phyloP scores from a whole-genome alignment of 169 alveolate genomes.

The Eimeria sp. region DNA sequence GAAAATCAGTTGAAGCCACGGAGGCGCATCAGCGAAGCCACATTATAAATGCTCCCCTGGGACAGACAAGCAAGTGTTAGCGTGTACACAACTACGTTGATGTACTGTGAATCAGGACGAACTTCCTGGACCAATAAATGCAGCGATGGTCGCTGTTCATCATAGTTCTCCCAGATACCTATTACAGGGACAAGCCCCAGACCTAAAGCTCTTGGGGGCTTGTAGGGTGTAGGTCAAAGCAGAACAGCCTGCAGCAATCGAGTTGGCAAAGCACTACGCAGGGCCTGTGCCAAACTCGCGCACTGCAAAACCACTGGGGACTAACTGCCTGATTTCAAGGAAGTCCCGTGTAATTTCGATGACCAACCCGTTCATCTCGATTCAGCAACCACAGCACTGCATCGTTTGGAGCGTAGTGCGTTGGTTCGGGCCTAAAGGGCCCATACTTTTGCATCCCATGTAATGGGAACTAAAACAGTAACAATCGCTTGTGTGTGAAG shows the following conservation, averaged over 20 bases:
- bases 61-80: neutral
- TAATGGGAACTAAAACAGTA: neutral
- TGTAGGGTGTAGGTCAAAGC: neutral
- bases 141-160: too few relatives aligned
- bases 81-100: neutral
- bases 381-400: neutral
- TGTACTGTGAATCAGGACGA: neutral
- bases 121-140: neutral
- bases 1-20: neutral
- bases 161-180: neutral
- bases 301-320: neutral
- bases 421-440: neutral
- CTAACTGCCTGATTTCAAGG: neutral
- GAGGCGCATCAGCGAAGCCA: neutral
- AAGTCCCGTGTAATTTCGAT: neutral
- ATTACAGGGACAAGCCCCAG: neutral
- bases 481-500: neutral
- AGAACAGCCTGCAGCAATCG: neutral
- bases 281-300: neutral
- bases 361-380: neutral
- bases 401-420: too few relatives aligned
- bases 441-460: neutral
- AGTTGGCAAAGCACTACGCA: neutral
- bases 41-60: neutral
- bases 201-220: neutral